Percentiles rank a stretch among this genome's conserved stretches.
Conservation (phyloP, 352 stramenopile species). For the Globisporangium solare region DNA sequence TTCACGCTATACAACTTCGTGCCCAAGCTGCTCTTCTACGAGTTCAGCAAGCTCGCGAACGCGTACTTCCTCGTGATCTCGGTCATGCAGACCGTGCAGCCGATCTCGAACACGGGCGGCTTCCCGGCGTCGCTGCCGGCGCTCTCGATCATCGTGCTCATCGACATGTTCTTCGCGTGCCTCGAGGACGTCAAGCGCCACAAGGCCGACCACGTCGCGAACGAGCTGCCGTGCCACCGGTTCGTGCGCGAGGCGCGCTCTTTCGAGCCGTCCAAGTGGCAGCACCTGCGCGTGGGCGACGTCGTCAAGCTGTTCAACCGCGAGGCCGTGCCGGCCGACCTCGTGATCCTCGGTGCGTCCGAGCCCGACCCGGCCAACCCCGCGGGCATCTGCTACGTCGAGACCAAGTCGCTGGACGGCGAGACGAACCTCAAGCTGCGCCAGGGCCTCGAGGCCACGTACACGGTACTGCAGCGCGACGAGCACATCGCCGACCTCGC, state of each 20-base stretch:
- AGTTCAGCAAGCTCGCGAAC: constrained; percentile 91
- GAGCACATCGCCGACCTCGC: constrained; percentile 41
- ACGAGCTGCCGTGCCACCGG: constrained; percentile 59
- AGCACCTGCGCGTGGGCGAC: constrained; percentile 80
- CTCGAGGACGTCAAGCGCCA: constrained; percentile 91
- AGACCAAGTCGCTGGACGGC: constrained; percentile 92
- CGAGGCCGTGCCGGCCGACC: constrained; percentile 81
- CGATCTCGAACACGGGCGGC: constrained; percentile 90
- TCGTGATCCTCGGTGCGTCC: constrained; percentile 81
- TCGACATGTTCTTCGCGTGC: constrained; percentile 91
- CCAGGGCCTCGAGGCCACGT: constrained; percentile 73
- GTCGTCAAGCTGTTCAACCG: constrained; percentile 89
- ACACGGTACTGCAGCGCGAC: constrained; percentile 56
- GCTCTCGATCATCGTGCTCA: constrained; percentile 90
- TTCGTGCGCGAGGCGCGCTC: constrained; percentile 28
- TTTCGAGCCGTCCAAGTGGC: constrained; percentile 75
- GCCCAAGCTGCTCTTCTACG: constrained; percentile 88
- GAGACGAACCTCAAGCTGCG: constrained; percentile 93
- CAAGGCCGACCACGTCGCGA: constrained; percentile 82
- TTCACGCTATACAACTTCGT: constrained; percentile 91
- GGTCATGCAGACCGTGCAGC: constrained; percentile 88
- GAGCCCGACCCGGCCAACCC: constrained; percentile 70
- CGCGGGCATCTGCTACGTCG: constrained; percentile 85
- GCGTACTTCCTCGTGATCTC: constrained; percentile 93
- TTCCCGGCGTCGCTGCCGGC: constrained; percentile 88